These are phyloP conservation scores for Calvatia gigantea DNA, from an alignment of 768 basidiomycete species.

Conservation along the genomic window DNA sequence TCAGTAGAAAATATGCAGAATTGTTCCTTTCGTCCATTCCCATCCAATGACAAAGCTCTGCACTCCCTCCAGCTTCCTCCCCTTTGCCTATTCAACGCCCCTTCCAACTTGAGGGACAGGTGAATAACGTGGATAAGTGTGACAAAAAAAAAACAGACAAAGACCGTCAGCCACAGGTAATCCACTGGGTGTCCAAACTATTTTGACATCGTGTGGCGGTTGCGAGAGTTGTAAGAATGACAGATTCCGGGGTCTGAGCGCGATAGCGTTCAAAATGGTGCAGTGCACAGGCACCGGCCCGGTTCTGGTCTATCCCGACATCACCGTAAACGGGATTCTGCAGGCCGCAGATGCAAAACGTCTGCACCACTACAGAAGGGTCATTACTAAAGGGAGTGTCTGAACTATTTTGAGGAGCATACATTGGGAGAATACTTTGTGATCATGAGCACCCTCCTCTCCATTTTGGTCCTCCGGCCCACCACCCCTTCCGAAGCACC, in stretches of 20 bases:
- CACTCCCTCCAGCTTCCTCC: too few relatives aligned
- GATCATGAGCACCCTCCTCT: conserved; percentile 78
- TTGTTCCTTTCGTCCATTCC: conserved; percentile 69
- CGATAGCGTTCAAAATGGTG: conserved; percentile 96
- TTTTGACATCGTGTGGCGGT: conserved; percentile 78
- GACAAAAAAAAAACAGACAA: too few relatives aligned
- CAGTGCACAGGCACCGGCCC: conserved; percentile 84
- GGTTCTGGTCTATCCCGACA: conserved; percentile 87
- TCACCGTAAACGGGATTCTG: conserved; percentile 80
- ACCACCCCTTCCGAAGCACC: conserved; percentile 92
- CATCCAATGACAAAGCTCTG: conserved; percentile 77
- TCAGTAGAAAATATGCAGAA: conserved; percentile 43
- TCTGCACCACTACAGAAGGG: conserved; percentile 76
- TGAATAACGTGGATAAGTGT: too few relatives aligned
- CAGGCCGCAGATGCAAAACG: conserved; percentile 85
- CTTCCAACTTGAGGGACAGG: too few relatives aligned
- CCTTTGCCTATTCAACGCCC: too few relatives aligned
- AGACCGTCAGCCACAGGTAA: too few relatives aligned
- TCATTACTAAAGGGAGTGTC: neutral
- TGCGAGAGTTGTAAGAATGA: conserved; percentile 78
- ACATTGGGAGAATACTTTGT: conserved; percentile 89
- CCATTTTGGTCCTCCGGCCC: conserved; percentile 77
- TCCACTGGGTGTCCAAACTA: conserved; percentile 87
- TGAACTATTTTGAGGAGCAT: conserved; percentile 20
- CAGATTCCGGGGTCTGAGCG: conserved; percentile 87